phyloP scores from a whole-genome alignment of 2,329 filamentous ascomycete genomes.

The Thielaviopsis populi region DNA sequence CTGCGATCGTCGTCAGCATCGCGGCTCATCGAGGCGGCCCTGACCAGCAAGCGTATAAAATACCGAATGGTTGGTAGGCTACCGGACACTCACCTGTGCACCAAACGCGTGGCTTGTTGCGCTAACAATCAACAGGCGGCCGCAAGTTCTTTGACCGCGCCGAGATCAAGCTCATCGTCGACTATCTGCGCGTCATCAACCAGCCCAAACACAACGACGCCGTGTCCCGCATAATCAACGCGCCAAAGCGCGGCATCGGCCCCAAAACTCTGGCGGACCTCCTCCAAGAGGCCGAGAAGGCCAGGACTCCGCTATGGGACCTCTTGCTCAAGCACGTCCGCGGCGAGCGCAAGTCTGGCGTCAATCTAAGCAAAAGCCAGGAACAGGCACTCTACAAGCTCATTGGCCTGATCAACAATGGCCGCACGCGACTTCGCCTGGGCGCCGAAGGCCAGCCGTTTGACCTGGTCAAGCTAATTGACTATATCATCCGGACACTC shows the following conservation, averaged over 20 bases:
- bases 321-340: slow-evolving; percentile 45
- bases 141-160: slow-evolving; percentile 81
- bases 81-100: no score
- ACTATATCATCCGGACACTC: slow-evolving; percentile 46
- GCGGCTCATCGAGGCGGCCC: slow-evolving; percentile 65
- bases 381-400: slow-evolving; percentile 29
- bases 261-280: slow-evolving; percentile 61
- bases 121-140: slow-evolving; percentile 29
- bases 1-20: slow-evolving; percentile 75
- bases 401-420: slow-evolving; percentile 28
- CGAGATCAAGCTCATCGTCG: slow-evolving; percentile 74
- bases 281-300: slow-evolving; percentile 59
- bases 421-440: slow-evolving; percentile 23
- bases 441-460: slow-evolving; percentile 22
- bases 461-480: slow-evolving; percentile 34
- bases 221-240: slow-evolving; percentile 68
- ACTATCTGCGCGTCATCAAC: slow-evolving; percentile 75
- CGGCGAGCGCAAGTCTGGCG: slow-evolving; percentile 32
- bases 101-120: not conserved
- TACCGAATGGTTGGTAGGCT: slow-evolving; percentile 69
- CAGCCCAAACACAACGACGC: slow-evolving; percentile 81
- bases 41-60: slow-evolving; percentile 66
- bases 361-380: slow-evolving; percentile 36
- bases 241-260: slow-evolving; percentile 67
- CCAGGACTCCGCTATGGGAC: slow-evolving; percentile 57